phyloP scores from a whole-genome alignment of 257 asterid species.

The Apocynum venetum region DNA sequence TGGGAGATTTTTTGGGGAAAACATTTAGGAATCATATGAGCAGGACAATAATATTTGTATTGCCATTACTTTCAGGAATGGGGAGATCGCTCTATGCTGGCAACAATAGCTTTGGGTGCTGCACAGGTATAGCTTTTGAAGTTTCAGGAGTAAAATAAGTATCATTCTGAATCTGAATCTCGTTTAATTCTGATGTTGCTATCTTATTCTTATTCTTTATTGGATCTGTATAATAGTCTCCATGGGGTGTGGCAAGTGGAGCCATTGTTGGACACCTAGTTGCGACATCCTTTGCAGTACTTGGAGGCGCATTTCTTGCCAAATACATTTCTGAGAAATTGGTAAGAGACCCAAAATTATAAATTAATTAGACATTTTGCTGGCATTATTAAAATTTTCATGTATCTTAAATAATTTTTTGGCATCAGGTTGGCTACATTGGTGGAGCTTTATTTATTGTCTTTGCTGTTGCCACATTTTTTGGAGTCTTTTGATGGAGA shows the following conservation, averaged over 20 bases:
- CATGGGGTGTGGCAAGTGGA: slow-evolving; percentile 98
- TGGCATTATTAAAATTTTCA: not conserved
- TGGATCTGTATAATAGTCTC: slow-evolving; percentile 56
- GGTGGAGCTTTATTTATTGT: slow-evolving; percentile 77
- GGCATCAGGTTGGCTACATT: slow-evolving; percentile 77
- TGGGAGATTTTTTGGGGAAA: not conserved
- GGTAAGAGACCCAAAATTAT: slow-evolving; percentile 35
- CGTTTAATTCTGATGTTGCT: not conserved
- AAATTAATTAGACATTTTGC: not conserved
- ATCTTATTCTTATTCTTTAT: not conserved
- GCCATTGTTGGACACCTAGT: slow-evolving; percentile 84
- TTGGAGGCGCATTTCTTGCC: slow-evolving; percentile 96
- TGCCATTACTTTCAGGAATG: slow-evolving; percentile 51
- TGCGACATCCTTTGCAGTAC: slow-evolving; percentile 78
- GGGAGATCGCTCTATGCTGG: slow-evolving; percentile 99
- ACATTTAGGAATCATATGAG: not conserved
- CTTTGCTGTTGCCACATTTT: slow-evolving; percentile 83
- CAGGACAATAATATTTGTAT: not conserved
- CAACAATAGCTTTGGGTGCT: slow-evolving; percentile 96
- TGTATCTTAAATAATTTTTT: slow-evolving; percentile 15
- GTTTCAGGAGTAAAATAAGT: not conserved
- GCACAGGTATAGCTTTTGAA: slow-evolving; percentile 61
- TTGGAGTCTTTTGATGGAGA: slow-evolving; percentile 66
- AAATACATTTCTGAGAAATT: slow-evolving; percentile 87
- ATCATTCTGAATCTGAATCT: not conserved